Evolutionary conservation across 495 filamentous ascomycete genomes (phyloP).

Genomic region (Penicillium psychrofluorescens): DNA sequence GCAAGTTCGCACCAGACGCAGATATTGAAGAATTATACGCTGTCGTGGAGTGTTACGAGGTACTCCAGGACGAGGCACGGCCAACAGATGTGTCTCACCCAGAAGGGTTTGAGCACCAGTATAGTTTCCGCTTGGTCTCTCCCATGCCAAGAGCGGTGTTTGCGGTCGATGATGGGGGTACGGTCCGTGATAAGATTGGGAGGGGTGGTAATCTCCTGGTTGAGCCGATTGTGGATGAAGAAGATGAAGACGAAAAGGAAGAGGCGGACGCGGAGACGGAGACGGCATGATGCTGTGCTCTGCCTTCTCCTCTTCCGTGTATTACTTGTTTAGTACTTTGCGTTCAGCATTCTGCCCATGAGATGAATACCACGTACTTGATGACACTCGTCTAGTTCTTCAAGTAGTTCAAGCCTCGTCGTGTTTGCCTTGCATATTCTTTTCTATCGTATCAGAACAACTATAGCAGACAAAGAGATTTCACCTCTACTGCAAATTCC

Average conservation of each 20-base stretch:
- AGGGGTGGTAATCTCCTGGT: constrained; percentile 84
- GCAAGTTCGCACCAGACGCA: constrained; percentile 58
- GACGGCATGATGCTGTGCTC: too few species aligned
- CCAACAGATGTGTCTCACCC: constrained; percentile 42
- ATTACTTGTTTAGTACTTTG: background rate
- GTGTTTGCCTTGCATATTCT: too few species aligned
- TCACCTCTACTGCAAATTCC: too few species aligned
- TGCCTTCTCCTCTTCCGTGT: background rate
- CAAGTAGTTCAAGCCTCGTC: too few species aligned
- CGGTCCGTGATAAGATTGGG: constrained; percentile 65
- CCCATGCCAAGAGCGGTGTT: constrained; percentile 77
- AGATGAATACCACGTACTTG: too few species aligned
- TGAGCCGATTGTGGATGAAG: constrained; percentile 56
- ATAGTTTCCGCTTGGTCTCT: constrained; percentile 71
- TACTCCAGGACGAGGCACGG: constrained; percentile 32
- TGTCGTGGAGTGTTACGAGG: constrained; percentile 87
- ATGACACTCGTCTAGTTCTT: too few species aligned
- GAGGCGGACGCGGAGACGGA: constrained; percentile 7
- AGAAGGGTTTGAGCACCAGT: constrained; percentile 65
- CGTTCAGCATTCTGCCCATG: too few species aligned
- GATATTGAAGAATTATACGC: constrained; percentile 87
- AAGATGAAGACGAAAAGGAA: constrained; percentile 40
- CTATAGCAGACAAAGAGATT: too few species aligned
- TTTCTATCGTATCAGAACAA: too few species aligned
- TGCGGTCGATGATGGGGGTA: constrained; percentile 54